Evolutionary conservation across 2,329 filamentous ascomycete species (phyloP).

Genomic region (Beauveria scarabaeidicola): DNA sequence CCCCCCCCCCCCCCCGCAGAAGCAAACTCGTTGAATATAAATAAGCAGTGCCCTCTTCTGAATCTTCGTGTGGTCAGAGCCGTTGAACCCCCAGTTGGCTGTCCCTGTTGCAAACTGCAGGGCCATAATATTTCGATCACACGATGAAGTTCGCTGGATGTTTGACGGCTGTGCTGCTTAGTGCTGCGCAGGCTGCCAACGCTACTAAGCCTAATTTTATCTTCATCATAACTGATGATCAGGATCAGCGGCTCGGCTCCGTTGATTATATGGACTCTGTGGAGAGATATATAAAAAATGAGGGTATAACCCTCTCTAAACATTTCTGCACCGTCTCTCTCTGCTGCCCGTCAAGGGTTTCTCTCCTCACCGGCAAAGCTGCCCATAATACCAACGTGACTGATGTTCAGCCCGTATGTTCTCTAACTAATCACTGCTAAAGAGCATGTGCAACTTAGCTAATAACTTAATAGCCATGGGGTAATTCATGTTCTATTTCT

Average conservation of each 20-base stretch:
- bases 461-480: conserved; percentile 16
- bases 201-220: conserved; percentile 45
- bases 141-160: not conserved
- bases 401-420: conserved; percentile 22
- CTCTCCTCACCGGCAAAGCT: conserved; percentile 47
- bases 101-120: not conserved
- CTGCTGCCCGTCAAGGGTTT: conserved; percentile 57
- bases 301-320: conserved; percentile 49
- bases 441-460: not conserved
- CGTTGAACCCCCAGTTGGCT: conserved; percentile 7
- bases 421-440: conserved; percentile 38
- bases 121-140: not conserved
- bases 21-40: not conserved
- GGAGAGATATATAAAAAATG: conserved; percentile 42
- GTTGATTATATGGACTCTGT: conserved; percentile 49
- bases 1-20: not conserved
- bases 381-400: conserved; percentile 60
- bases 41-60: not conserved
- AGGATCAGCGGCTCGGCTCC: conserved; percentile 54
- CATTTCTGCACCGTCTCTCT: conserved; percentile 58
- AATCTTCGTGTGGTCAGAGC: not conserved
- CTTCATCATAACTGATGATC: conserved; percentile 59
- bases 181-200: not conserved
- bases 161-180: not conserved
- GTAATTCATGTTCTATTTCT: not conserved